phyloP scores from a whole-genome alignment of 202 grass and related monocot species.

The Tripidium arundinaceum region DNA sequence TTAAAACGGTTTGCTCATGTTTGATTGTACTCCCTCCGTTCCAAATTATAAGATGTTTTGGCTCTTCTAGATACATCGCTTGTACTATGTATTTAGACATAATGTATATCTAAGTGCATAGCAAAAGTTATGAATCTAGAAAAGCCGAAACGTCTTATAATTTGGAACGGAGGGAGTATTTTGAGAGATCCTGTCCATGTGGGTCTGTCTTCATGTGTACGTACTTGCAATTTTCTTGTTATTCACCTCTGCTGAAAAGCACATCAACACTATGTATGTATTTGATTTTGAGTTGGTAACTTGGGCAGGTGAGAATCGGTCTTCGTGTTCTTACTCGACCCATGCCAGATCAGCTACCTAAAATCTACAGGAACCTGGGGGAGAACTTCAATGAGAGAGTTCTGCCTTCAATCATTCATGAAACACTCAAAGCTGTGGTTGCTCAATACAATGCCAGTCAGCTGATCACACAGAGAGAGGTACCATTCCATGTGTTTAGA shows the following conservation, averaged over 20 bases:
- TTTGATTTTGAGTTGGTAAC: conserved; percentile 24
- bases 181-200: not conserved
- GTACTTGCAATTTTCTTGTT: conserved; percentile 8
- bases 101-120: too few relatives aligned
- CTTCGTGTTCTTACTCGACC: conserved; percentile 85
- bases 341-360: conserved; percentile 68
- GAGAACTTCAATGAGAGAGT: conserved; percentile 94
- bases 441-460: conserved; percentile 99
- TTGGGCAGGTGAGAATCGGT: conserved; percentile 75
- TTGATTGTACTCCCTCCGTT: too few relatives aligned
- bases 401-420: conserved; percentile 94
- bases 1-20: not conserved
- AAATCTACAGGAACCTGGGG: conserved; percentile 76
- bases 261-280: not conserved
- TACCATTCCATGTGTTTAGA: conserved; percentile 27
- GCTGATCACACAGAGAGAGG: conserved; percentile 96
- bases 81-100: too few relatives aligned
- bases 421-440: conserved; percentile 96
- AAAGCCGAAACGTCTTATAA: too few relatives aligned
- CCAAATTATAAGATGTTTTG: too few relatives aligned
- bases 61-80: too few relatives aligned
- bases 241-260: not conserved
- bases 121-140: too few relatives aligned
- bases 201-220: not conserved
- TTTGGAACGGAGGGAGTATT: too few relatives aligned